phyloP scores from a whole-genome alignment of 495 filamentous ascomycete species.

The Cercophora sp. region DNA sequence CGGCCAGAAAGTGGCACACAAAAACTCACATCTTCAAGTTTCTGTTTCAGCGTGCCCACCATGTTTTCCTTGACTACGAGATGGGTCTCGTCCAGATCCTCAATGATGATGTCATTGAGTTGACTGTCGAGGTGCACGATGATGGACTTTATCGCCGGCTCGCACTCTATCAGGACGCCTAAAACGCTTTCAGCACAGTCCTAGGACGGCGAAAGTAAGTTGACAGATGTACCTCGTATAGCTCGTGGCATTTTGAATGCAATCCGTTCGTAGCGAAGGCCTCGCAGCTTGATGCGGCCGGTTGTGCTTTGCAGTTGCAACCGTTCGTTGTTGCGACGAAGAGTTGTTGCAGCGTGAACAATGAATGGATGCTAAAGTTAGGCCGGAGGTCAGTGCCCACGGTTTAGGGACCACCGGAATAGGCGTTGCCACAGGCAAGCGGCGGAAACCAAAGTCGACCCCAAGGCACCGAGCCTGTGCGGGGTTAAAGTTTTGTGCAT shows the following conservation, averaged over 20 bases:
- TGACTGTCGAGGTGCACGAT: conserved; percentile 58
- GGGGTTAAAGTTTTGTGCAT: no score
- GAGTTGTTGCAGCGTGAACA: no score
- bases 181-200: not conserved
- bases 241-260: conserved; percentile 15
- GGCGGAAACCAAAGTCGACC: no score
- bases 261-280: no score
- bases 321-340: no score
- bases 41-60: conserved; percentile 52
- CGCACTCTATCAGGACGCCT: conserved; percentile 75
- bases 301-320: no score
- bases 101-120: conserved; percentile 53
- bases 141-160: conserved; percentile 57
- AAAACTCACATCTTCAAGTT: conserved; percentile 53
- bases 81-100: conserved; percentile 70
- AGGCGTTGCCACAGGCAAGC: no score
- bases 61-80: conserved; percentile 72
- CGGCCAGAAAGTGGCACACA: not conserved
- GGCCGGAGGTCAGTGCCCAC: no score
- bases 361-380: no score
- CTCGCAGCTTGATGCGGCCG: no score
- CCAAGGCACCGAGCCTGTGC: no score
- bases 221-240: conserved; percentile 2
- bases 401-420: no score
- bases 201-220: not conserved